These are phyloP conservation scores for Lachancea dasiensis DNA, from an alignment of 805 yeast genomes.

Conservation along the genomic window DNA sequence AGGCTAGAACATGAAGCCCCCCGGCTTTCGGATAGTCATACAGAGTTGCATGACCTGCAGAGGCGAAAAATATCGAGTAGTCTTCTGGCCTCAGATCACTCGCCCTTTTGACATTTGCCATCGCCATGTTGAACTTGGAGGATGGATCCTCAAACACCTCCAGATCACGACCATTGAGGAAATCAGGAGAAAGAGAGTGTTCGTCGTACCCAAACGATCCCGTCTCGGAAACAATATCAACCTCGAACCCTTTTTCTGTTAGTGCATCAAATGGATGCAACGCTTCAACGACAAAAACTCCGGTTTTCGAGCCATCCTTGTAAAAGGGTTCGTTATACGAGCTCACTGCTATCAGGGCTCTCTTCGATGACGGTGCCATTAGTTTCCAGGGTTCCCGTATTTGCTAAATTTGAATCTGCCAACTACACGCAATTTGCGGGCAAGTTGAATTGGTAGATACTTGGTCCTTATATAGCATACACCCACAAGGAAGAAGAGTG, in stretches of 20 bases:
- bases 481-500: too few species aligned
- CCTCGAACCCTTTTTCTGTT: slow-evolving; percentile 43
- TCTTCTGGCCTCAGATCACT: slow-evolving; percentile 43
- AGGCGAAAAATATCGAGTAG: slow-evolving; percentile 50
- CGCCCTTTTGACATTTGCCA: slow-evolving; percentile 41
- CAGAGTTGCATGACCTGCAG: slow-evolving; percentile 62
- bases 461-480: too few species aligned
- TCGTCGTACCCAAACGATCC: slow-evolving; percentile 56
- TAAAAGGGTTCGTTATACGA: slow-evolving; percentile 44
- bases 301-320: slow-evolving; percentile 55
- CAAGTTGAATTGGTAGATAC: too few species aligned
- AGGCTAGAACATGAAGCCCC: slow-evolving; percentile 41
- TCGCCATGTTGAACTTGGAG: slow-evolving; percentile 36
- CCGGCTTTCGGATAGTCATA: slow-evolving; percentile 53
- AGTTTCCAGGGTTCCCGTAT: too few species aligned
- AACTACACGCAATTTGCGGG: too few species aligned
- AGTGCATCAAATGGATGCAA: slow-evolving; percentile 51
- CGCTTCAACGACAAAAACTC: slow-evolving; percentile 54
- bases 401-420: too few species aligned
- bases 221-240: slow-evolving; percentile 52
- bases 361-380: too few species aligned
- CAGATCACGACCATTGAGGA: slow-evolving; percentile 41
- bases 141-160: slow-evolving; percentile 34
- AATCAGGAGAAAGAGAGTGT: slow-evolving; percentile 41
- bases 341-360: slow-evolving; percentile 41